A percentile compares a stretch with the other conserved stretches of the same genome.
These are phyloP conservation scores for Daldinia sp. DNA, from an alignment of 2,329 filamentous ascomycete species.

Conservation along the genomic window DNA sequence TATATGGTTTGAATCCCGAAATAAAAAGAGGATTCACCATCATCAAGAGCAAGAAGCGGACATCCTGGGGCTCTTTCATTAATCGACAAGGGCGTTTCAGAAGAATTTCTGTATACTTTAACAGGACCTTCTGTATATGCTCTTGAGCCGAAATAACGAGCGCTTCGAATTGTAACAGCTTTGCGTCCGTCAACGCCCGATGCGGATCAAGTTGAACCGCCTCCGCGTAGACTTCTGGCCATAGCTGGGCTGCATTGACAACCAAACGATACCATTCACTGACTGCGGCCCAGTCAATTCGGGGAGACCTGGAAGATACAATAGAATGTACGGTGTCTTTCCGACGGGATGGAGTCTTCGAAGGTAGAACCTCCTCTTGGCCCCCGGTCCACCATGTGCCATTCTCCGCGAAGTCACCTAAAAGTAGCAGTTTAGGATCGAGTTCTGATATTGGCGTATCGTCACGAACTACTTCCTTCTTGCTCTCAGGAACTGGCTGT, in stretches of 20 bases:
- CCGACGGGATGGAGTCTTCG: constrained; percentile 52
- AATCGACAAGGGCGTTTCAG: constrained; percentile 82
- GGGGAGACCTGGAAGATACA: constrained; percentile 71
- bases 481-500: constrained; percentile 52
- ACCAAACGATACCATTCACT: constrained; percentile 80
- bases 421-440: constrained; percentile 78
- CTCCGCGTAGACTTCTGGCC: constrained; percentile 71
- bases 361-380: constrained; percentile 56
- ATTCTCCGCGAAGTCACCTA: constrained; percentile 84
- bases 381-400: constrained; percentile 84
- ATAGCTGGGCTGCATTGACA: constrained; percentile 74
- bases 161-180: constrained; percentile 60
- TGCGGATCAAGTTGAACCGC: constrained; percentile 56
- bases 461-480: constrained; percentile 51
- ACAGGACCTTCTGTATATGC: constrained; percentile 75
- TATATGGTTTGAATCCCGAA: constrained; percentile 56
- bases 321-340: constrained; percentile 54
- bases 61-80: constrained; percentile 74
- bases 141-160: constrained; percentile 69
- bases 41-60: constrained; percentile 82
- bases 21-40: constrained; percentile 83
- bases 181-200: constrained; percentile 52
- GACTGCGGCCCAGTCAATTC: constrained; percentile 80
- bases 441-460: constrained; percentile 68
- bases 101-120: constrained; percentile 83